Evolutionary conservation across 1,284 basidiomycete species (phyloP).

Genomic region (Microbotryum intermedium): DNA sequence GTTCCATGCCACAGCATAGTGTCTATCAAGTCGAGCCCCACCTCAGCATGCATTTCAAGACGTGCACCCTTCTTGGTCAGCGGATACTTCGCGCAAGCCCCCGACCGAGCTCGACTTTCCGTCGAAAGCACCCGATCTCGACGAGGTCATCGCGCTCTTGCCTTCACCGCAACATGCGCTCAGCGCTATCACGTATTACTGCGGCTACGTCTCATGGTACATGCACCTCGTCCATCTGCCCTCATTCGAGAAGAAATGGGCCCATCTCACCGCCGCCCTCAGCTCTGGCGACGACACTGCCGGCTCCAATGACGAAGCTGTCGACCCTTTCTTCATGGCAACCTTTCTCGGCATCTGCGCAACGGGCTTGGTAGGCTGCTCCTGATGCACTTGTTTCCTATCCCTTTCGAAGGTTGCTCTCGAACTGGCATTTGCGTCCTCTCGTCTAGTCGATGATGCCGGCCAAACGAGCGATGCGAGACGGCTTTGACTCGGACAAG

Average conservation of each 20-base stretch:
- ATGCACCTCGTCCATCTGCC: conserved; percentile 16
- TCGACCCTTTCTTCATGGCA: conserved; percentile 27
- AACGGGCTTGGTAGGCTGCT: conserved; percentile 7
- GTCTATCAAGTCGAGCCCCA: neutral
- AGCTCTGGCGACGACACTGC: conserved; percentile 8
- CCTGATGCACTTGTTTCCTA: too few species aligned
- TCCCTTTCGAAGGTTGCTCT: neutral
- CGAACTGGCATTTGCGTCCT: neutral
- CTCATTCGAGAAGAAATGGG: conserved; percentile 16
- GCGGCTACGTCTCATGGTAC: conserved; percentile 14
- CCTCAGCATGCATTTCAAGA: neutral
- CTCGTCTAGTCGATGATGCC: conserved; percentile 23
- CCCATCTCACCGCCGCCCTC: conserved; percentile 6
- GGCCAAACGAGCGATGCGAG: conserved; percentile 12
- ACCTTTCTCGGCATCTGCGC: conserved; percentile 22
- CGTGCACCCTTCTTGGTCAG: neutral
- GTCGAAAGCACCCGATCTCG: conserved; percentile 10
- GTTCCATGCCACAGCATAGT: neutral
- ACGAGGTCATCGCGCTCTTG: conserved; percentile 19
- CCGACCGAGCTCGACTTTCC: conserved; percentile 11
- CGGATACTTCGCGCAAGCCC: conserved; percentile 5
- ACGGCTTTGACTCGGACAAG: conserved; percentile 15
- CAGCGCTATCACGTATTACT: conserved; percentile 10
- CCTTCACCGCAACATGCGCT: conserved; percentile 10
- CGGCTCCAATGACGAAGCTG: neutral